phyloP scores from a whole-genome alignment of 257 asterid species.

The Solanum tacnaense region DNA sequence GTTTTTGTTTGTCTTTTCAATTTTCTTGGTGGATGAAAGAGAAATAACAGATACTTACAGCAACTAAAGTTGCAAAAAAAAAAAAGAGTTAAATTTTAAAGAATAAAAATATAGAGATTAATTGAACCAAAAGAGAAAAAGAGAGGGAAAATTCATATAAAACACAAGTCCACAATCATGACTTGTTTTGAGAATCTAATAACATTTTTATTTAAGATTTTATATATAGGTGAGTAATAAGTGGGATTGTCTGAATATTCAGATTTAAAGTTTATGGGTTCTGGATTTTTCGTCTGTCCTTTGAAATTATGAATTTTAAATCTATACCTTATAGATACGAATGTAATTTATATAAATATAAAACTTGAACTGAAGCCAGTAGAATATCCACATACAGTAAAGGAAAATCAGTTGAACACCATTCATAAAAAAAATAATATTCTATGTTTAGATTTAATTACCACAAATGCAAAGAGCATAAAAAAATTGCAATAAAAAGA shows the following conservation, averaged over 20 bases:
- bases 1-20: neutral
- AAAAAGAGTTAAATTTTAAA: neutral
- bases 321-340: neutral
- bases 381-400: too few species aligned
- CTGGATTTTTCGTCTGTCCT: neutral
- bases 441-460: too few species aligned
- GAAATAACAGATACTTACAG: neutral
- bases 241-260: rapidly evolving
- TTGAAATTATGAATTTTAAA: neutral
- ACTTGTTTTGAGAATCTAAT: neutral
- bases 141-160: neutral
- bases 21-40: neutral
- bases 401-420: too few species aligned
- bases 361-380: neutral
- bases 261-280: rapidly evolving
- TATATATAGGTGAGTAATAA: neutral
- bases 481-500: slow-evolving; percentile 9
- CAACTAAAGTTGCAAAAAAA: neutral
- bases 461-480: neutral
- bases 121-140: neutral
- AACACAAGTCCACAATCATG: neutral
- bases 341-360: neutral
- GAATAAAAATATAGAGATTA: neutral
- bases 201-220: neutral
- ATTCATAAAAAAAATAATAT: too few species aligned